Base-by-base conservation (phyloP, 2,329 filamentous ascomycete genomes). In the Biscogniauxia mediterranea region DNA sequence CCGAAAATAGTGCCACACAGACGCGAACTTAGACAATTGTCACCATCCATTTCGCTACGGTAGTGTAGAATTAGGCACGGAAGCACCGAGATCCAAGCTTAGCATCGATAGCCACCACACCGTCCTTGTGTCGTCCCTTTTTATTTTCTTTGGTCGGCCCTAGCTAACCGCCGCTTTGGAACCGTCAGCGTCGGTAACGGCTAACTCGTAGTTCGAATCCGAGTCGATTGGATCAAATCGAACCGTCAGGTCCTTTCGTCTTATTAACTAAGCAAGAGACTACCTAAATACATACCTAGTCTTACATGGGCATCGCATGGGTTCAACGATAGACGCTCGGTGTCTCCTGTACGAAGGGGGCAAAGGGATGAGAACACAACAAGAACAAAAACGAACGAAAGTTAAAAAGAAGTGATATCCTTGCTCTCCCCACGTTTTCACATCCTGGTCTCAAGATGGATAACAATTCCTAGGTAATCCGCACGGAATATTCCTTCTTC, bases 321-420 rank as follows among this genome's bases (percentile, higher is more conserved):
- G 9, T 42, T 42, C 38, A 42, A 42, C 15, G 15, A 17, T 17
- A 42, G 6, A 17, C 38, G 38, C 3, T 46, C 38, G 38, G 13
- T n/a, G 15, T 46, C 17, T 46, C 38, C 17, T n/a, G 5, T 17
- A 7, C 2, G 38, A 17, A 11, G 38, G 38, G 11, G 11, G 15
- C 2, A n/a, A 7, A 46, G 17, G 38, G 28, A 32, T 32, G 28
- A 32, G 28, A 32, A 50, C 11, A 50, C 46, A 6, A 19, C 46
- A 50, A 50, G 7, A 58, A 52, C 42, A 58, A 61, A 58, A 61
- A 66, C 59, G 60, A 56, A 61, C 65, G 53, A 58, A 58, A 53
- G 62, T 49, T 54, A 28, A 19, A 25, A 28, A 28, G 20, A 54
- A 21, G 25, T 5, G 21, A 15, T 13, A 56, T 56, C 54, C 54